These are phyloP conservation scores for Tolypocladium sp. DNA, from an alignment of 2,329 filamentous ascomycete species.

Conservation along the genomic window DNA sequence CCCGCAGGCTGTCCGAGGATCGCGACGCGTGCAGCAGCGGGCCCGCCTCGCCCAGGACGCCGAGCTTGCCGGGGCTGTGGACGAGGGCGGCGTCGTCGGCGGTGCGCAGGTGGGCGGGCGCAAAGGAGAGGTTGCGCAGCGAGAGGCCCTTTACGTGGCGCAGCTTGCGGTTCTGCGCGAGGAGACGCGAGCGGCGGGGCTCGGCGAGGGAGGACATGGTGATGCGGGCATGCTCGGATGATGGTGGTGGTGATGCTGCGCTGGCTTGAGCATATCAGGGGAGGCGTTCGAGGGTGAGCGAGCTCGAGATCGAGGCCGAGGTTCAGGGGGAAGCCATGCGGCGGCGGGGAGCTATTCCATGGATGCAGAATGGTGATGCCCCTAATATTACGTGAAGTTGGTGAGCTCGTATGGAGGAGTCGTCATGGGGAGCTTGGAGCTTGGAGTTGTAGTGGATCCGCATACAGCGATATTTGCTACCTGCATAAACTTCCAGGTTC, in stretches of 20 bases:
- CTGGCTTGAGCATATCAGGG: not conserved
- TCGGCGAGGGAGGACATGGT: conserved; percentile 29
- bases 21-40: conserved; percentile 43
- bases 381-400: not conserved
- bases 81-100: conserved; percentile 74
- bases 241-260: not conserved
- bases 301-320: not conserved
- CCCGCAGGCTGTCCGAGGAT: conserved; percentile 23
- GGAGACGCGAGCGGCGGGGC: conserved; percentile 39
- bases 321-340: not conserved
- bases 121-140: conserved; percentile 73
- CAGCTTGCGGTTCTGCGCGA: conserved; percentile 74
- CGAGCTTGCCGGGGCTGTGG: conserved; percentile 59
- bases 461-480: not conserved
- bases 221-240: conserved; percentile 6
- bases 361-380: not conserved
- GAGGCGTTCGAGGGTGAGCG: not conserved
- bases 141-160: conserved; percentile 82
- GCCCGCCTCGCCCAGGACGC: conserved; percentile 35
- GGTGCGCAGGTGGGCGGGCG: conserved; percentile 48
- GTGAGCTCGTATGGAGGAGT: not conserved
- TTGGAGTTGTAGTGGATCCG: not conserved
- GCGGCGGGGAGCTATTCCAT: not conserved
- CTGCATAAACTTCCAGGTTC: not conserved
- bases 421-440: not conserved